These are phyloP conservation scores for Daldinia grandis DNA, from an alignment of 495 filamentous ascomycete species.

Conservation along the genomic window DNA sequence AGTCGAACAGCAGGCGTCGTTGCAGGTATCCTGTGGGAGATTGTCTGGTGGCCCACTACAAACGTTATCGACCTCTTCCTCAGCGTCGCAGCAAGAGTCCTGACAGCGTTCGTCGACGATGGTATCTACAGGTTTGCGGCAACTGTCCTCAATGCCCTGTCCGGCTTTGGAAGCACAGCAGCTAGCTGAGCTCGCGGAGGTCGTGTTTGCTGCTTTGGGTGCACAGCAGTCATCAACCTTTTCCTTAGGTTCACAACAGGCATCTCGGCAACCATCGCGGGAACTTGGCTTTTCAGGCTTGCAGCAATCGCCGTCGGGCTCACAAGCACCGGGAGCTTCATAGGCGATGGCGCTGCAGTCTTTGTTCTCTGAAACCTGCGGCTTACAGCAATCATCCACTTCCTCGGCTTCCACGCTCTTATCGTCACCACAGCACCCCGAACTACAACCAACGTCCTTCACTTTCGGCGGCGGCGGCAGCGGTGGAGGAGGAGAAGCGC, in stretches of 20 bases:
- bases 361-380: neutral
- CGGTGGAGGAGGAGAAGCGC: slow-evolving; percentile 3
- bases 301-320: slow-evolving; percentile 23
- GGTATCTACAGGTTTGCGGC: slow-evolving; percentile 10
- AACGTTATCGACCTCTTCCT: slow-evolving; percentile 10
- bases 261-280: slow-evolving; percentile 14
- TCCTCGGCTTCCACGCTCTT: neutral
- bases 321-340: neutral
- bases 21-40: slow-evolving; percentile 17
- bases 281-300: slow-evolving; percentile 8
- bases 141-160: slow-evolving; percentile 14
- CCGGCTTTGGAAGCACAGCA: slow-evolving; percentile 7
- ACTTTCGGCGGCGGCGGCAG: neutral
- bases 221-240: slow-evolving; percentile 19
- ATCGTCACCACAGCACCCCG: slow-evolving; percentile 12
- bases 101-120: slow-evolving; percentile 11
- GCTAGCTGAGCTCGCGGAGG: neutral
- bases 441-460: slow-evolving; percentile 9
- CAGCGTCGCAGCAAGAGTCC: slow-evolving; percentile 15
- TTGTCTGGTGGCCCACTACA: neutral
- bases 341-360: neutral
- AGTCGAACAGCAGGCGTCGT: slow-evolving; percentile 29
- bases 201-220: neutral
- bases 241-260: slow-evolving; percentile 18
- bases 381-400: slow-evolving; percentile 12